Evolutionary conservation across 768 basidiomycete genomes (phyloP).

Genomic region (Leccinum aurantiacum): DNA sequence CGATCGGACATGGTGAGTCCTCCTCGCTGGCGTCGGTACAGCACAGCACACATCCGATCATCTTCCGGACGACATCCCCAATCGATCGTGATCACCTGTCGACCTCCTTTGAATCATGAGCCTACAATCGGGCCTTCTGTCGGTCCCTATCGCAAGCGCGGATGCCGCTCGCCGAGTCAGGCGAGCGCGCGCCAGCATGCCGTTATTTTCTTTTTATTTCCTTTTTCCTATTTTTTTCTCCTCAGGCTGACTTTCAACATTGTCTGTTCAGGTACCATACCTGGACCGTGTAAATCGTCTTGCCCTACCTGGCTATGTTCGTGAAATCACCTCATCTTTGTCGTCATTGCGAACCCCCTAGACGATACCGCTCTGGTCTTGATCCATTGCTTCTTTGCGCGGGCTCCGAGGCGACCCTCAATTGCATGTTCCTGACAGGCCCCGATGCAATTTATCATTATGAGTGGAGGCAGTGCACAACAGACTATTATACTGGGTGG

Average conservation of each 20-base stretch:
- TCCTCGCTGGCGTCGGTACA: not conserved
- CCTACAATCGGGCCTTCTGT: not conserved
- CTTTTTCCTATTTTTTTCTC: not conserved
- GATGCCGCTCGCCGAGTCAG: not conserved
- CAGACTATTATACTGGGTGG: not conserved
- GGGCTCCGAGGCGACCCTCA: slow-evolving; percentile 32
- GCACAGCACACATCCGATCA: slow-evolving; percentile 2
- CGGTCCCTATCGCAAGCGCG: not conserved
- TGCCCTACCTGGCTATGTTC: slow-evolving; percentile 8
- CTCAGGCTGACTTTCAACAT: slow-evolving; percentile 12
- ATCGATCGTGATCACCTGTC: slow-evolving; percentile 7
- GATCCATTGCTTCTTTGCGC: slow-evolving; percentile 22
- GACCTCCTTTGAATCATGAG: slow-evolving; percentile 6
- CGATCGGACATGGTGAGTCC: not conserved
- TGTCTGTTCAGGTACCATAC: slow-evolving; percentile 10
- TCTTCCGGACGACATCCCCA: not conserved
- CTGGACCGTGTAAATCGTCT: slow-evolving; percentile 12
- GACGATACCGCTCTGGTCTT: not conserved
- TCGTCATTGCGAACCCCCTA: not conserved
- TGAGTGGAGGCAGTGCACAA: slow-evolving; percentile 13
- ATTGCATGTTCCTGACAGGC: slow-evolving; percentile 24
- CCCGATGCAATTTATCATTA: slow-evolving; percentile 27
- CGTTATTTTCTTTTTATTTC: slow-evolving; percentile 2
- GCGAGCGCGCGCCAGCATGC: slow-evolving; percentile 11
- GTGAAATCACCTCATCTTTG: slow-evolving; percentile 26